Percentiles rank a stretch among this genome's conserved stretches.
Conservation (phyloP, 2,329 filamentous ascomycete species). For the Fusarium lyarnte region DNA sequence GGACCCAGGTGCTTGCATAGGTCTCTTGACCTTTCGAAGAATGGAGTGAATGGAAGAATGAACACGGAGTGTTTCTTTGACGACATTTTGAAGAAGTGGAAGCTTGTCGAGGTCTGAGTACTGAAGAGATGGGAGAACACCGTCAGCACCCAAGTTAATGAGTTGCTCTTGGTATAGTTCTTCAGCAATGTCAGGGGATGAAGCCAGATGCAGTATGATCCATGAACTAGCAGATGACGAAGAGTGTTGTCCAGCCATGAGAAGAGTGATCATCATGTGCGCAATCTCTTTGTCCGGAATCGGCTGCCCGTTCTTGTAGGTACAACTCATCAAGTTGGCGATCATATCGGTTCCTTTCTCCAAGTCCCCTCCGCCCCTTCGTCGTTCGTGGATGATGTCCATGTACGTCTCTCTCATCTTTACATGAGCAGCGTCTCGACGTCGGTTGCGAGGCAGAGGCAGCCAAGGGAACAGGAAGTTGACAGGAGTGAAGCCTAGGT, state of each 20-base stretch:
- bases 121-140: slow-evolving; percentile 63
- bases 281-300: slow-evolving; percentile 81
- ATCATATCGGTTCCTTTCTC: slow-evolving; percentile 73
- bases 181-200: slow-evolving; percentile 74
- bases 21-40: slow-evolving; percentile 76
- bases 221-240: slow-evolving; percentile 81
- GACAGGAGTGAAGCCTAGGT: slow-evolving; percentile 78
- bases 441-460: slow-evolving; percentile 79
- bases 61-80: slow-evolving; percentile 77
- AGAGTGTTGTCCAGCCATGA: slow-evolving; percentile 87
- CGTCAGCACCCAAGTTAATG: slow-evolving; percentile 57
- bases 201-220: slow-evolving; percentile 79
- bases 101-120: slow-evolving; percentile 69
- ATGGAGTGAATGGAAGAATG: slow-evolving; percentile 79
- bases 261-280: slow-evolving; percentile 86
- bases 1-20: slow-evolving; percentile 67
- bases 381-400: slow-evolving; percentile 73
- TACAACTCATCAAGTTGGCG: slow-evolving; percentile 79
- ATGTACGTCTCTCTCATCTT: slow-evolving; percentile 78
- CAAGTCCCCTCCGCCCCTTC: slow-evolving; percentile 54
- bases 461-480: slow-evolving; percentile 86
- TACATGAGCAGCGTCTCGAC: slow-evolving; percentile 74
- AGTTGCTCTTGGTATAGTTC: slow-evolving; percentile 76
- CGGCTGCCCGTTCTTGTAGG: slow-evolving; percentile 76
- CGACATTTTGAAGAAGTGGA: slow-evolving; percentile 68